Conservation (phyloP, 306 rosid species). For the Cucurbita moschata region DNA sequence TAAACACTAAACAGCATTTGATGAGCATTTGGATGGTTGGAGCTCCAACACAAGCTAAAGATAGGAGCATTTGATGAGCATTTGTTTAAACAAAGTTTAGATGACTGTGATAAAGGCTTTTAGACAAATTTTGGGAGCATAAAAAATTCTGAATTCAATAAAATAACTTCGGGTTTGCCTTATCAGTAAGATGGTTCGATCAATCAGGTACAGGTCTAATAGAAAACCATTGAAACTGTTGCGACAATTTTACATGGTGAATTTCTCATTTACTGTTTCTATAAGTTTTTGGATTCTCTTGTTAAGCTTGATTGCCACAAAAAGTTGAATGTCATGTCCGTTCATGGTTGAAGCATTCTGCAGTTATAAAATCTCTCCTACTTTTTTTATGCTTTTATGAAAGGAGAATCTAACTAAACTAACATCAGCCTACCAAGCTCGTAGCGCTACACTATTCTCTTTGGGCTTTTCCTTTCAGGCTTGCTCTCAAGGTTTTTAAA, state of each 20-base stretch:
- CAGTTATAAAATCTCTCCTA: background rate
- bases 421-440: background rate
- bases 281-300: background rate
- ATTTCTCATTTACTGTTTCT: background rate
- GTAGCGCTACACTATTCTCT: no score
- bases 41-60: background rate
- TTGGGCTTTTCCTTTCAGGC: no score
- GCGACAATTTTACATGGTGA: background rate
- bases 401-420: background rate
- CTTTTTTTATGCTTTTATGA: background rate
- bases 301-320: background rate
- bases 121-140: background rate
- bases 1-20: background rate
- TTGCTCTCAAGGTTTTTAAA: no score
- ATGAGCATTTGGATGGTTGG: background rate
- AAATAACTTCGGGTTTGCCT: background rate
- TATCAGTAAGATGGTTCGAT: background rate
- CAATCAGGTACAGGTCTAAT: background rate
- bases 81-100: no score
- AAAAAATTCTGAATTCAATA: background rate
- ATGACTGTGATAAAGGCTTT: no score
- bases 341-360: background rate
- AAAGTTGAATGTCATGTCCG: background rate
- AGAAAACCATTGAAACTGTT: background rate
- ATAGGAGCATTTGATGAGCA: background rate